Evolutionary conservation across 2,329 filamentous ascomycete genomes (phyloP), one percentile per base, ranked within the genome.

Genomic region (Rhinocladiella similis): DNA sequence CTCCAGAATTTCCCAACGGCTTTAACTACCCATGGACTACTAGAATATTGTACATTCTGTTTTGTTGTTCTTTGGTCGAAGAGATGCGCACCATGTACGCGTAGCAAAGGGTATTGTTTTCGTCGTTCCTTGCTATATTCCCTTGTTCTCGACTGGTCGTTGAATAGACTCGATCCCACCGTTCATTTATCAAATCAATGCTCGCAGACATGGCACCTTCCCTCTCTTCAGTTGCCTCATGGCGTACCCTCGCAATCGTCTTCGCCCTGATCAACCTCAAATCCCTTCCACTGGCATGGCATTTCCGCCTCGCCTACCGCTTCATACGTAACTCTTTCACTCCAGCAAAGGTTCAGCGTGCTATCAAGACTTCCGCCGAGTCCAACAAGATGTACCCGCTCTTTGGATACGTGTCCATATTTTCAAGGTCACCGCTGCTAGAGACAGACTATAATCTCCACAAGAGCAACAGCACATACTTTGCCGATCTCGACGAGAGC

Each of bases 371-470:
- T 58, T 27, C 70, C 66, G 43, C 69, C 70, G 18, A 43, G 2
- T 22, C 36, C 33, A 47, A 47, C 43, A 62, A 67, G 65, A 20
- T 68, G 66, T 79, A 84, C 59, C 83, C 87, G 39, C 82, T 94
- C 63, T 94, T 93, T 76, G 82, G 85, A 47, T 86, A 89, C 47
- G 75, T 88, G 50, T 84, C 89, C 56, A 84, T 86, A 14, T 77
- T 79, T 38, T 84, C 87, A 5, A 83, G 85, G 67, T 83, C 87
- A 13, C 83, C 89, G 1, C 74, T 89, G 52, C 80, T 89, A 64
- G 91, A 96, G 74, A 90, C 87, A 66, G 92, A 96, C 75, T 91
- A 91, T 77, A 93, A 94, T 75, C 69, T 91, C 42, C 80, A 82
- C 72, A 82, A 83, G 65, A 77, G 73, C 41, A 83, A 83, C 68